Evolutionary conservation across 495 filamentous ascomycete species (phyloP), one percentile per base, ranked within the genome.

Genomic region (Neurospora sp.): DNA sequence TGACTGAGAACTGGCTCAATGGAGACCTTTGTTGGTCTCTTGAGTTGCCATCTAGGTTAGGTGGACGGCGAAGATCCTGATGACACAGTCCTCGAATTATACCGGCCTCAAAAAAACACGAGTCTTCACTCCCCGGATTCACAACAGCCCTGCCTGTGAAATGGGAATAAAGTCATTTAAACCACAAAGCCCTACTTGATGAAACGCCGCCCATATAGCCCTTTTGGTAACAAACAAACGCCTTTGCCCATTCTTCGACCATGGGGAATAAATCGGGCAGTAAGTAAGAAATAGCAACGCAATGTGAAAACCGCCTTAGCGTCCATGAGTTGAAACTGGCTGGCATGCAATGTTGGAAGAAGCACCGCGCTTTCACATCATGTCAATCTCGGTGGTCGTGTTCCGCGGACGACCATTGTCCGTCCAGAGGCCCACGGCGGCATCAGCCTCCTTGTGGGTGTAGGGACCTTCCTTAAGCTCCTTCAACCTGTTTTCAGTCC

Each of bases 391-490:
- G 7, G 18, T 72, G n/a, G 48, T 39, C 71, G 61, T n/a, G 11
- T 9, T 27, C 53, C 14, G 31, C 6, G 18, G 18, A 72, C 53
- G 53, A 20, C 71, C 71, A 40, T 72, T 72, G 39, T 72, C 71
- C 5, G 39, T 69, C 53, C 71, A 69, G 14, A 72, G 53, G 16
- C 71, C 71, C 27, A 65, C 59, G n/a, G 59, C 71, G 35, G 71
- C 71, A 35, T 68, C 39, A 9, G 71, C 71, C 35, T 72, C 71
- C 38, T 72, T 39, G 38, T 72, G 71, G 27, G 71, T 72, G 12
- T 72, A 72, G 38, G 71, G 71, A 31, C 40, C 68, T 38, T 69
- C 38, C 53, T 61, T 61, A 14, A 72, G 71, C 37, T 69, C 71
- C 71, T 72, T 72, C 37, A 72, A 39, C 68, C 71, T 72, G 40